Percentiles rank a stretch among this genome's conserved stretches.
Evolutionary conservation across 805 yeast genomes (phyloP).

Genomic region (Starmerella etchellsii): DNA sequence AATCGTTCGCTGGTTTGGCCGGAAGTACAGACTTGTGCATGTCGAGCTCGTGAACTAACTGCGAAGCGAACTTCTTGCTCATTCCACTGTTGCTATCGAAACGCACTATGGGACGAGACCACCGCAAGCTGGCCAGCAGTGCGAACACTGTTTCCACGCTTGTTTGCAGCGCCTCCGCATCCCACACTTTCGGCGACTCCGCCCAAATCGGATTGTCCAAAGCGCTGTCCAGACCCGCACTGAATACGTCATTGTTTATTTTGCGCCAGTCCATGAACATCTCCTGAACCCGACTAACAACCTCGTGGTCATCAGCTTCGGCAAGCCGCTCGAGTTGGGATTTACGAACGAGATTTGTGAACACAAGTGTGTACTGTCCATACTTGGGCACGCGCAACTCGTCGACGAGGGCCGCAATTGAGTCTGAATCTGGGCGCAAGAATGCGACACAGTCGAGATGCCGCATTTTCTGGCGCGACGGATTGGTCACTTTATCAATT

Average conservation of each 20-base stretch:
- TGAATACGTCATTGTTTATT: conserved; percentile 55
- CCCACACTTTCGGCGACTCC: conserved; percentile 30
- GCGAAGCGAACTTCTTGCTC: conserved; percentile 50
- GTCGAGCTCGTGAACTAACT: conserved; percentile 48
- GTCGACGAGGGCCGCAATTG: conserved; percentile 44
- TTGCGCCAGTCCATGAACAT: conserved; percentile 73
- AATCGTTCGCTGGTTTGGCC: not conserved
- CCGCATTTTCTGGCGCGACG: conserved; percentile 52
- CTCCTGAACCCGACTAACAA: conserved; percentile 64
- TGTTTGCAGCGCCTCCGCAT: conserved; percentile 32
- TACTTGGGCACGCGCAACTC: conserved; percentile 75
- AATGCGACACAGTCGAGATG: conserved; percentile 74
- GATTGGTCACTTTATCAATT: conserved; percentile 50
- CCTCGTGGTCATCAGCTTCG: conserved; percentile 78
- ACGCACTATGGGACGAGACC: conserved; percentile 59
- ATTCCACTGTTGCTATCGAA: conserved; percentile 58
- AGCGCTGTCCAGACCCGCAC: conserved; percentile 26
- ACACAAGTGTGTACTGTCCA: conserved; percentile 60
- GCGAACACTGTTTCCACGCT: conserved; percentile 39
- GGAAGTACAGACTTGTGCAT: conserved; percentile 51
- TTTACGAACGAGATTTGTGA: conserved; percentile 65
- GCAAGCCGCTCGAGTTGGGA: conserved; percentile 75
- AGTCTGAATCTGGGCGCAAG: conserved; percentile 55
- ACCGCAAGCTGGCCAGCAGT: conserved; percentile 53
- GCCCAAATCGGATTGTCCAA: conserved; percentile 23